Percentiles rank a stretch among this genome's conserved stretches.
Conservation (phyloP, 1,139 yeast genomes). For the Saccharomyces hybrid region DNA sequence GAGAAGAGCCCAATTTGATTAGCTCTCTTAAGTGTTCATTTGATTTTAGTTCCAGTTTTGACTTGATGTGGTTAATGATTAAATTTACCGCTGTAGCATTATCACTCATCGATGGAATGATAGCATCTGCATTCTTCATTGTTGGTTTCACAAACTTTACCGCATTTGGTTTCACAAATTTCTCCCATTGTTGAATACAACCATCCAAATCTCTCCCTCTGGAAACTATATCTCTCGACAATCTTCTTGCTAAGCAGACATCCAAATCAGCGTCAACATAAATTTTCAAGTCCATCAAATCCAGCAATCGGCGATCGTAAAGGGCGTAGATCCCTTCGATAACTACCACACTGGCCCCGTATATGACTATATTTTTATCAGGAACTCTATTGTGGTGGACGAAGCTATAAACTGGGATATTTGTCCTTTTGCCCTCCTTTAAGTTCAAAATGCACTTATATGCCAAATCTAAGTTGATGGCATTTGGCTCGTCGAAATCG, state of each 20-base stretch:
- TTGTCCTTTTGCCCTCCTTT: constrained; percentile 55
- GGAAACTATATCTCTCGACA: constrained; percentile 76
- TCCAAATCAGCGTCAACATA: constrained; percentile 94
- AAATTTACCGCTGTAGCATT: constrained; percentile 71
- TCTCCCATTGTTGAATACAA: constrained; percentile 82
- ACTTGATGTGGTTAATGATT: constrained; percentile 71
- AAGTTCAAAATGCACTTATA: constrained; percentile 56
- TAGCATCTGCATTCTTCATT: constrained; percentile 71
- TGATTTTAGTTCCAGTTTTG: constrained; percentile 62
- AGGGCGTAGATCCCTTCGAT: constrained; percentile 88
- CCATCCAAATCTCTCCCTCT: constrained; percentile 82
- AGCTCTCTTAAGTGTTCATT: constrained; percentile 48
- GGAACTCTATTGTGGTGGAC: constrained; percentile 60
- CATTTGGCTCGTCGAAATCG: constrained; percentile 82
- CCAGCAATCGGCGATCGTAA: constrained; percentile 60
- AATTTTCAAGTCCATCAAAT: constrained; percentile 75
- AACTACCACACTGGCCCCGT: constrained; percentile 90
- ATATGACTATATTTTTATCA: constrained; percentile 61
- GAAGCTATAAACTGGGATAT: constrained; percentile 85
- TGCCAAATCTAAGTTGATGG: constrained; percentile 71
- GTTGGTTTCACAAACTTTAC: constrained; percentile 71
- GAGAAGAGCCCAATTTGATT: constrained; percentile 29
- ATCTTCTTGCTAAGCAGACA: constrained; percentile 79
- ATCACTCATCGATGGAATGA: constrained; percentile 84
- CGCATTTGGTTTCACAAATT: constrained; percentile 88